phyloP scores from a whole-genome alignment of 495 filamentous ascomycete species.

The Sordaria brevicollis region DNA sequence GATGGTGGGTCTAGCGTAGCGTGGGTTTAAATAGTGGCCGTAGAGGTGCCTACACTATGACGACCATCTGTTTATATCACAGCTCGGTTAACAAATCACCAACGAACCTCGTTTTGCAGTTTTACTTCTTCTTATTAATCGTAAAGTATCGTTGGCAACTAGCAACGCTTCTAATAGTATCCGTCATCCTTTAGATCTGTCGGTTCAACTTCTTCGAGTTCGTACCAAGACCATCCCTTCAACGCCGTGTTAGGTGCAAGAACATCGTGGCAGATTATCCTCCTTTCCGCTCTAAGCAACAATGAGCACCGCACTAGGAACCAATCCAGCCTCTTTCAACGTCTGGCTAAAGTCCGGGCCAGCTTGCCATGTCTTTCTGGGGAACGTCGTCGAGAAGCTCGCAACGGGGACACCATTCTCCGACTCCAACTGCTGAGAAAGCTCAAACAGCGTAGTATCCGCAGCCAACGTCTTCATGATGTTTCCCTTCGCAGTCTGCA shows the following conservation, averaged over 20 bases:
- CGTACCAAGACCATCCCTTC: background rate
- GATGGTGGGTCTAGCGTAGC: background rate
- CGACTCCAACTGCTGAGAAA: conserved; percentile 59
- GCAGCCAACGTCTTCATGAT: conserved; percentile 75
- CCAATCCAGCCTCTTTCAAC: conserved; percentile 81
- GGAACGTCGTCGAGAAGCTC: conserved; percentile 78
- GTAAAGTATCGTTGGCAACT: background rate
- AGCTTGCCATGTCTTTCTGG: conserved; percentile 68
- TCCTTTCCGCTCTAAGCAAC: conserved; percentile 38
- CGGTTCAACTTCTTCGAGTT: background rate
- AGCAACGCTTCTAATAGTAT: background rate
- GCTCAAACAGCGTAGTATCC: conserved; percentile 88
- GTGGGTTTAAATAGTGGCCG: background rate
- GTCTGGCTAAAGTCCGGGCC: conserved; percentile 78
- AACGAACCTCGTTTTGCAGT: background rate
- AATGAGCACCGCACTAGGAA: conserved; percentile 80
- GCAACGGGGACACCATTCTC: conserved; percentile 49
- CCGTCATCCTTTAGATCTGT: background rate
- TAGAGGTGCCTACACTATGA: background rate
- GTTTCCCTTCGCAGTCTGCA: conserved; percentile 66
- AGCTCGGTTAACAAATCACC: background rate
- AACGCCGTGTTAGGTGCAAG: background rate
- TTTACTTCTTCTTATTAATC: background rate
- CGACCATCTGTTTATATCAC: background rate
- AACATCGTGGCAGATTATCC: background rate